Evolutionary conservation across 176 grass and related monocot species (phyloP), one percentile per base, ranked within the genome.

Genomic region (Guadua angustifolia): DNA sequence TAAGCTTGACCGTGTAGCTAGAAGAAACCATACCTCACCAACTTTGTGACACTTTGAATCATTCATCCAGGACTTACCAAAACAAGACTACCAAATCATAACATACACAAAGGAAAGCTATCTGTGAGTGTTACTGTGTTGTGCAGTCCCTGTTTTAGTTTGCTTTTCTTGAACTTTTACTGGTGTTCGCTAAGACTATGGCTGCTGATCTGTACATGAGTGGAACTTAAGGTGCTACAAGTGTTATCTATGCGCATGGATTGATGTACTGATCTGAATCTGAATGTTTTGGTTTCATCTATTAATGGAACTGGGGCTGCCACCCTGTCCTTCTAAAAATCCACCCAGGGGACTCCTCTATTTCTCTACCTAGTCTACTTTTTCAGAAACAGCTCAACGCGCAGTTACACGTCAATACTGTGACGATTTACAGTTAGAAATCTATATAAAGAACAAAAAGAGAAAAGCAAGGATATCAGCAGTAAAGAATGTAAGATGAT

Each of bases 211-310:
- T 46, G 5, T 32, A 72, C 55, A 9, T 32, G 73, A 47, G 45
- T 36, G 58, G 45, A 8, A 42, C 45, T 77, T 49, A 24, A 17
- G 56, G 25, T 47, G 45, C 42, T 29, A 69, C 13, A 52, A 62
- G 53, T 69, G 72, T 53, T 80, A 71, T 36, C 8, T 4, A 55
- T 57, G 25, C 6, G n/a, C 25, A 58, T 58, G 73, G 74, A 69
- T 50, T 32, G 55, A 79, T 49, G 17, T 45, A 10, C 47, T 11
- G 24, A 45, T 0, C 69, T 21, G 17, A 21, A 5, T 17, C 21
- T 22, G 21, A 58, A 59, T 81, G 49, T 18, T 70, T 81, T 81
- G 29, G 19, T 38, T 67, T 66, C n/a, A 74, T 61, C 8, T 45
- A 75, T 21, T 32, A 40, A 39, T 4, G 42, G 10, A 87, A 67